A percentile compares a stretch with the other conserved stretches of the same genome.
Evolutionary conservation across 352 stramenopile genomes (phyloP).

Genomic region (Thalassiosira mediterranea): DNA sequence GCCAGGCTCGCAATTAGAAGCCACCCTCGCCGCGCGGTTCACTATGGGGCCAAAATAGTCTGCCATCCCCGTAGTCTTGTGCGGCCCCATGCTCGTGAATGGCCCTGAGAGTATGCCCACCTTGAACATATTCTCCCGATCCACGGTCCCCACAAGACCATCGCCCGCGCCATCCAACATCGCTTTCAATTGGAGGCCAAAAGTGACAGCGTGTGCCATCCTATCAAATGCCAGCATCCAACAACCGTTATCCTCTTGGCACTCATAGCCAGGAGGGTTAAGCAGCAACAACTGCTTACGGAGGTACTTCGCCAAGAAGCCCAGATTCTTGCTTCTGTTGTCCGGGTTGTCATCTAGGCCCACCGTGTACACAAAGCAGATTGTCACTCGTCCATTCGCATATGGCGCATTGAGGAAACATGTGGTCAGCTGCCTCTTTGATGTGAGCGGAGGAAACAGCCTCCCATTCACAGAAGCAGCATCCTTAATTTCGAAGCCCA

Average conservation of each 20-base stretch:
- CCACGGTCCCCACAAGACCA: conserved; percentile 19
- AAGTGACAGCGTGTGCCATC: conserved; percentile 33
- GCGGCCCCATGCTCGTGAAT: conserved; percentile 46
- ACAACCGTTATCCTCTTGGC: conserved; percentile 16
- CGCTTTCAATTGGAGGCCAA: conserved; percentile 39
- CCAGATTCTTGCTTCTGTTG: not conserved
- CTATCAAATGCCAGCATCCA: conserved; percentile 41
- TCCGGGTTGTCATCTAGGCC: conserved; percentile 9
- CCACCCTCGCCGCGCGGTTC: conserved; percentile 38
- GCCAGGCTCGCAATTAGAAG: conserved; percentile 27
- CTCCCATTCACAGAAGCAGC: not conserved
- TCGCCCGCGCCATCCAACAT: conserved; percentile 1
- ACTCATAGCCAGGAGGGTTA: conserved; percentile 17
- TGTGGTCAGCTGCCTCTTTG: conserved; percentile 10
- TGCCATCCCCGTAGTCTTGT: conserved; percentile 48
- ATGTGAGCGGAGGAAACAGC: conserved; percentile 8
- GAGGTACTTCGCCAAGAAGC: conserved; percentile 8
- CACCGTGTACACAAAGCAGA: conserved; percentile 25
- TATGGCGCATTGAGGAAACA: conserved; percentile 25
- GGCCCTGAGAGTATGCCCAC: conserved; percentile 39
- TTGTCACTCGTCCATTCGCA: conserved; percentile 20
- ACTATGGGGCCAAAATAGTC: conserved; percentile 57
- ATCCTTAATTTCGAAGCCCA: conserved; percentile 19
- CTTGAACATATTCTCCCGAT: conserved; percentile 38
- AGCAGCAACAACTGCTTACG: conserved; percentile 4